Evolutionary conservation across 108 stramenopile species (phyloP).

Genomic region (Cyclotella kingstonii): DNA sequence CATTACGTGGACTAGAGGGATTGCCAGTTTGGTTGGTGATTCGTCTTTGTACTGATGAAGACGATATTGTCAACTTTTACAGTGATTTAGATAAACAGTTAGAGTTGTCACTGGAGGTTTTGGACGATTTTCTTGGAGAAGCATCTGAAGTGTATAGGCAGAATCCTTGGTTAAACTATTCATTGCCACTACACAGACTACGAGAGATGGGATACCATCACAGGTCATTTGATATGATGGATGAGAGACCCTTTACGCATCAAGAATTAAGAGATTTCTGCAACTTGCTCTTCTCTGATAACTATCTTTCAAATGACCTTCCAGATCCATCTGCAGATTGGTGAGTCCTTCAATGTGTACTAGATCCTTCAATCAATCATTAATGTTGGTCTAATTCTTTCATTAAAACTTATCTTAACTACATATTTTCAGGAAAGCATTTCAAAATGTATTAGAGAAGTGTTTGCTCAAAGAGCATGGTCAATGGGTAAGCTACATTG

Average conservation of each 20-base stretch:
- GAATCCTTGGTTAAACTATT: constrained; percentile 78
- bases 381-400: too few species aligned
- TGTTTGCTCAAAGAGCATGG: constrained; percentile 44
- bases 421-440: constrained; percentile 36
- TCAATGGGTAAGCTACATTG: constrained; percentile 40
- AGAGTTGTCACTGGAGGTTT: constrained; percentile 67
- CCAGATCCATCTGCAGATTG: constrained; percentile 46
- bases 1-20: constrained; percentile 54
- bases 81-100: constrained; percentile 68
- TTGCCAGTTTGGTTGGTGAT: constrained; percentile 77
- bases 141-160: constrained; percentile 62
- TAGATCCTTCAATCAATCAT: too few species aligned
- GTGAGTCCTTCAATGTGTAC: too few species aligned
- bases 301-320: constrained; percentile 35
- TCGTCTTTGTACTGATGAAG: constrained; percentile 82
- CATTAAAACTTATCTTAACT: not conserved
- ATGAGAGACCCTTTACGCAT: constrained; percentile 64
- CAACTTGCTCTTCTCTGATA: constrained; percentile 52
- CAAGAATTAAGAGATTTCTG: constrained; percentile 66
- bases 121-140: constrained; percentile 78
- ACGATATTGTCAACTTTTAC: constrained; percentile 59
- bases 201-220: constrained; percentile 69
- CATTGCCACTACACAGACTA: constrained; percentile 57
- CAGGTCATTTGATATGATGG: constrained; percentile 70
- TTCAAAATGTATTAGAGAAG: constrained; percentile 32